Conservation (phyloP, 371 early-diverging fungal genomes). For the Rozella allomycis region DNA sequence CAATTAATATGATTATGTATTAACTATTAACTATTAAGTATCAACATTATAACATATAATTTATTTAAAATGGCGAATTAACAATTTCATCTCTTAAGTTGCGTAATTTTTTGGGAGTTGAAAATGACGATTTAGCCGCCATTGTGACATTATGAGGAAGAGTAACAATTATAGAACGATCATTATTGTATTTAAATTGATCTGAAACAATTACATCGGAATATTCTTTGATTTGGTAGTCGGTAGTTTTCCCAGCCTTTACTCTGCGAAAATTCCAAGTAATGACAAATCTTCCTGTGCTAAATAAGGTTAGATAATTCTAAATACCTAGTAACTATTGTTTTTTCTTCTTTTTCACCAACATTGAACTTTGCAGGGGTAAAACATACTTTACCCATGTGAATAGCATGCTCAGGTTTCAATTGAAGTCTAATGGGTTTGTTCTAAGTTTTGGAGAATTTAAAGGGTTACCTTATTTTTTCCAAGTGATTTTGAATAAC, state of each 20-base stretch:
- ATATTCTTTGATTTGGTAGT: slow-evolving; percentile 69
- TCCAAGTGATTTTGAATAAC: slow-evolving; percentile 9
- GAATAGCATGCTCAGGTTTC: slow-evolving; percentile 70
- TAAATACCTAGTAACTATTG: slow-evolving; percentile 51
- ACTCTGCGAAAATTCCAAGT: slow-evolving; percentile 79
- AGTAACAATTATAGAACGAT: slow-evolving; percentile 47
- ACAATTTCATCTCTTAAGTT: too few species aligned
- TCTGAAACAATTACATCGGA: slow-evolving; percentile 60
- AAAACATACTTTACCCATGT: slow-evolving; percentile 52
- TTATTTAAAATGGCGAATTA: too few species aligned
- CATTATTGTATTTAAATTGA: slow-evolving; percentile 56
- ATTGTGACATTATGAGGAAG: slow-evolving; percentile 14
- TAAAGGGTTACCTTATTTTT: slow-evolving; percentile 35
- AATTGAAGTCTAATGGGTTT: slow-evolving; percentile 60
- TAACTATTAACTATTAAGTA: too few species aligned
- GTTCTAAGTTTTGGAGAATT: too few species aligned
- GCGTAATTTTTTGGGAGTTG: too few species aligned
- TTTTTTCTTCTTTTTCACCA: slow-evolving; percentile 38
- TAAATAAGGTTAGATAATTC: too few species aligned
- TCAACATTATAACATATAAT: too few species aligned
- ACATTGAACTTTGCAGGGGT: slow-evolving; percentile 83
- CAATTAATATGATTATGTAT: too few species aligned
- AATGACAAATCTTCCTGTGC: slow-evolving; percentile 75
- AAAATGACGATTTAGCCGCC: too few species aligned
- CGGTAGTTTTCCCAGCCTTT: slow-evolving; percentile 40